Evolutionary conservation across 345 rosid species (phyloP), one percentile per base, ranked within the genome.

Genomic region (Corymbia maculata): DNA sequence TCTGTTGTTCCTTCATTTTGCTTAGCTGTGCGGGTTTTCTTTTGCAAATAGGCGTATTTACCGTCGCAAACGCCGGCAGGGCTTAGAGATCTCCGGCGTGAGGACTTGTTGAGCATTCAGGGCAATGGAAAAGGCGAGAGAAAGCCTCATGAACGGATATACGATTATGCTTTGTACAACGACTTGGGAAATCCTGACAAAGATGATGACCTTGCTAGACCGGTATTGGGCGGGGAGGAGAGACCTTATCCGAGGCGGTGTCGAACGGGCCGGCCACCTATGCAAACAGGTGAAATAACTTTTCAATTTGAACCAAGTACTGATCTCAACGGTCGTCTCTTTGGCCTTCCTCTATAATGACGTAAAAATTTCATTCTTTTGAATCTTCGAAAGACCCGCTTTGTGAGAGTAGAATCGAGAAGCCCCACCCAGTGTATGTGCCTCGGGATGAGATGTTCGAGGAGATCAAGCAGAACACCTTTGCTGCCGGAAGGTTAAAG

Each of bases 401-500:
- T 9, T 93, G 86, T 75, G 99, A 98, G 93, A 95, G 94, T 89
- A 93, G 98, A 93, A 93, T 96, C 4, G 98, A 95, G 79, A 96
- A 97, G 92, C 96, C 97, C 42, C 95, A 93, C 64, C 97, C 97
- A 8, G 96, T 96, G 15, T 98, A 96, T 80, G 99, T 98, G 51
- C 99, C 99, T 47, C 92, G 99, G 44, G 99, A 96, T 51, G 99
- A 98, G 92, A 94, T 93, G 45, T 98, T 98, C n/a, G 99, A 96
- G 92, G 99, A 97, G 92, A 94, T 95, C 89, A 97, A 97, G 90
- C 95, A 95, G 92, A 91, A 94, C 36, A 94, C 98, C 10, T 96
- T 98, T 89, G 92, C 96, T 79, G 97, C 95, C 53, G 99, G 99
- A 70, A 95, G 97, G 92, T 59, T 98, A 88, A 98, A 96, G 88